Base-by-base conservation (phyloP, 768 basidiomycete genomes). In the Pleurotus giganteus region DNA sequence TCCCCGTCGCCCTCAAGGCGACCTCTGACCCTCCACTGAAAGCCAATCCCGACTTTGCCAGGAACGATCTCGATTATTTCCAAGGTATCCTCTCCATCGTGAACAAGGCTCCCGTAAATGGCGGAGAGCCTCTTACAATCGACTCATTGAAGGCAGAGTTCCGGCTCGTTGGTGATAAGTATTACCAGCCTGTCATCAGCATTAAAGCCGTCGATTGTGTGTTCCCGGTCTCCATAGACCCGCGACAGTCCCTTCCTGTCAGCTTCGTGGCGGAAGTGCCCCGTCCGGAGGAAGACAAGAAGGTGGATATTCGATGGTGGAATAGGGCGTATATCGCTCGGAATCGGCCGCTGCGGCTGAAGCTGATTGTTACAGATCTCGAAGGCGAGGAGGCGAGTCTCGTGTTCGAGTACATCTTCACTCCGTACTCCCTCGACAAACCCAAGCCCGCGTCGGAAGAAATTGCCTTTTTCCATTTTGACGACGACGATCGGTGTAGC, bases 321-420 rank as follows among this genome's bases (percentile, higher is more conserved):
- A 66, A 69, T 41, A 61, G 69, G 4, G 65, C 72, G 12, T 70
- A 71, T 43, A 44, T 67, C 27, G 65, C 70, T 1, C 67, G 73
- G 13, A 53, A 72, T 31, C 61, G 67, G 3, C 74, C 74, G 13
- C 55, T 76, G 23, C 70, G 74, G 4, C 54, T 74, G 46, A 74
- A 73, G 53, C 52, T 76, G 37, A 60, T 62, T 17, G 43, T 73
- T 4, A 65, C 69, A 43, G 71, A 72, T 19, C 69, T 74, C 39
- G 72, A 74, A 56, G 73, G 69, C 32, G 72, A 74, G 53, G 65
- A 72, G 54, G 66, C 66, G n/a, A 72, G 70, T 5, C 59, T 76
- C 9, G 70, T 76, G 7, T 55, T 72, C 27, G 74, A 76, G 56
- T 66, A 76, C 52, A 67, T 76, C 9, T 71, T 65, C 58, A 66